Conservation (phyloP, 2,329 filamentous ascomycete species). For the Pseudonectria buxi region DNA sequence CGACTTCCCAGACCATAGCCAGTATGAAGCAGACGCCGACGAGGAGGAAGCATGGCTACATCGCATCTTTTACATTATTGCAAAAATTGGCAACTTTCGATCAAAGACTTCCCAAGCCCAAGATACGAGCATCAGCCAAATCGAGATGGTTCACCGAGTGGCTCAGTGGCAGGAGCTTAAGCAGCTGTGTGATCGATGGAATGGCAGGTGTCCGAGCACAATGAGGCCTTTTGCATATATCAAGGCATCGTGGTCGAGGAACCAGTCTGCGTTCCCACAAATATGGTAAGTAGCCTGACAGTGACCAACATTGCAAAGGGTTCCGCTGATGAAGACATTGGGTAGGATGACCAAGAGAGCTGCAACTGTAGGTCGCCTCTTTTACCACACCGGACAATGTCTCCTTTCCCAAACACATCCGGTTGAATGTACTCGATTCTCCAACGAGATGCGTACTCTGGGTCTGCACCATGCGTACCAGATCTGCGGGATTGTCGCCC, state of each 20-base stretch:
- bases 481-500: constrained; percentile 83
- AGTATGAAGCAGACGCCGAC: constrained; percentile 43
- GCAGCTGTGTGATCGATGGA: constrained; percentile 77
- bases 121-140: constrained; percentile 54
- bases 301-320: no score
- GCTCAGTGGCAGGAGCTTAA: constrained; percentile 77
- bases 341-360: constrained; percentile 72
- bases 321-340: background rate
- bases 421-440: constrained; percentile 48
- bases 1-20: constrained; percentile 42
- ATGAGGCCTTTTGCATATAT: constrained; percentile 84
- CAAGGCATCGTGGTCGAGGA: constrained; percentile 57
- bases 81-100: constrained; percentile 80
- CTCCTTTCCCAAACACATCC: constrained; percentile 77
- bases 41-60: constrained; percentile 83
- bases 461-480: constrained; percentile 72
- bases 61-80: constrained; percentile 80
- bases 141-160: constrained; percentile 56
- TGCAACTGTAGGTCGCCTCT: constrained; percentile 73
- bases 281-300: constrained; percentile 56
- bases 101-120: constrained; percentile 59
- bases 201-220: constrained; percentile 66
- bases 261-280: constrained; percentile 74
- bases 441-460: constrained; percentile 61
- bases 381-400: constrained; percentile 83